Conservation (phyloP, 306 rosid genomes). For the Casuarina cunninghamiana region DNA sequence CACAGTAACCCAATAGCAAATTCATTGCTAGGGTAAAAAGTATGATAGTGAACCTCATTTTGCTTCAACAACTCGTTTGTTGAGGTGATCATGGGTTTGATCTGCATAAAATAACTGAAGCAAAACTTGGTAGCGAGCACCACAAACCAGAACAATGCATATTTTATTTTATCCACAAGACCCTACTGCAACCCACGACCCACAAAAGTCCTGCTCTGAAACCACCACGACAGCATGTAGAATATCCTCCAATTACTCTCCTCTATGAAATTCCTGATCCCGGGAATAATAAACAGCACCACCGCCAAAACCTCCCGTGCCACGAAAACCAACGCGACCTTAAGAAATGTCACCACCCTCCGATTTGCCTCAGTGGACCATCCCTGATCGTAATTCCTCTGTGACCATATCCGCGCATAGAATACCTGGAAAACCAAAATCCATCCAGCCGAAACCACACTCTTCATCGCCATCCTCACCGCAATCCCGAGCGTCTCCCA, state of each 20-base stretch:
- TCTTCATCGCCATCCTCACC: constrained; percentile 75
- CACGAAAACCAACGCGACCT: constrained; percentile 64
- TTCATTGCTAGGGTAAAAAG: constrained; percentile 48
- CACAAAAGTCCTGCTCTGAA: too few species aligned
- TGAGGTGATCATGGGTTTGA: constrained; percentile 81
- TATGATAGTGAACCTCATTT: constrained; percentile 46
- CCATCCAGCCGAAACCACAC: constrained; percentile 74
- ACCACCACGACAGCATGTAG: too few species aligned
- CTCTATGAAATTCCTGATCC: too few species aligned
- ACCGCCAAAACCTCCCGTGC: constrained; percentile 86
- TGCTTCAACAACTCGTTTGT: constrained; percentile 55
- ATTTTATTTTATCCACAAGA: constrained; percentile 73
- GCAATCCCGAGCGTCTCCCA: constrained; percentile 79
- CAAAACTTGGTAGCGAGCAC: constrained; percentile 84
- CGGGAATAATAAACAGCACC: too few species aligned
- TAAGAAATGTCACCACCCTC: constrained; percentile 6
- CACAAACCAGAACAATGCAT: constrained; percentile 68
- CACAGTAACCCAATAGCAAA: constrained; percentile 58
- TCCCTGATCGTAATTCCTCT: constrained; percentile 48
- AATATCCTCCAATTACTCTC: too few species aligned
- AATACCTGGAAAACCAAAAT: constrained; percentile 65
- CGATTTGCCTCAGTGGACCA: constrained; percentile 70
- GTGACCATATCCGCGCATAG: constrained; percentile 78
- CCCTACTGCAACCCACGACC: constrained; percentile 34
- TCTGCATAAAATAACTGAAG: constrained; percentile 30